These are phyloP conservation scores for Amanita inopinata DNA, from an alignment of 768 basidiomycete species.

Conservation along the genomic window DNA sequence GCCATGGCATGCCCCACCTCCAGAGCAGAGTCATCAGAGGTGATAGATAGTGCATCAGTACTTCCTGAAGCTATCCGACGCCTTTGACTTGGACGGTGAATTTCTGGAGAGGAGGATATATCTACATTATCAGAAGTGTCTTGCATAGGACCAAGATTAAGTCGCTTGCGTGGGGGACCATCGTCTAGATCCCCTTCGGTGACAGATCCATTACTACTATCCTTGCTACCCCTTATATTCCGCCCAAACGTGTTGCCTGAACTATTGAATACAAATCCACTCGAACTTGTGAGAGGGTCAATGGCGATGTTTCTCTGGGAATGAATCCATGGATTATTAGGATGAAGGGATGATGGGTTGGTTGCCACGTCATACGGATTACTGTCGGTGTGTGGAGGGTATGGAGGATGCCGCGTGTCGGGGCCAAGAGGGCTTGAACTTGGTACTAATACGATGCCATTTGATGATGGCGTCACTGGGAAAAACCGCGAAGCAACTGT, in stretches of 20 bases:
- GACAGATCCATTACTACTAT: slow-evolving; percentile 26
- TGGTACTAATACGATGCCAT: slow-evolving; percentile 60
- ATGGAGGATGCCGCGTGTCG: slow-evolving; percentile 27
- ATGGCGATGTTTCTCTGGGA: slow-evolving; percentile 21
- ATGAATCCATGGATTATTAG: slow-evolving; percentile 25
- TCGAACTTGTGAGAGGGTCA: slow-evolving; percentile 53
- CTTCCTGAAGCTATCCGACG: slow-evolving; percentile 29
- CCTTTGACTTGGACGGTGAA: slow-evolving; percentile 42
- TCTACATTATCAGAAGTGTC: slow-evolving; percentile 29
- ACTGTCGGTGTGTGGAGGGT: slow-evolving; percentile 30
- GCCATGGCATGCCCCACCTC: slow-evolving; percentile 33
- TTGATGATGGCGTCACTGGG: slow-evolving; percentile 33
- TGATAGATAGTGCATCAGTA: slow-evolving; percentile 38
- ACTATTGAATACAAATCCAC: slow-evolving; percentile 41
- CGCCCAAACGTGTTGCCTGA: slow-evolving; percentile 44
- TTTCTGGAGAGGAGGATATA: slow-evolving; percentile 50
- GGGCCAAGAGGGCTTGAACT: slow-evolving; percentile 57
- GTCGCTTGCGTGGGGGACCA: slow-evolving; percentile 64
- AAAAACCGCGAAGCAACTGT: slow-evolving; percentile 59
- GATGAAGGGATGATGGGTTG: slow-evolving; percentile 27
- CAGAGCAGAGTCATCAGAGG: slow-evolving; percentile 62
- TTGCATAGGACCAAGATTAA: slow-evolving; percentile 41
- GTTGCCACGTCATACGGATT: slow-evolving; percentile 32
- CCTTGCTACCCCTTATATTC: slow-evolving; percentile 30
- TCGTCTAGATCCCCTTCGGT: slow-evolving; percentile 30